Evolutionary conservation across 2,329 filamentous ascomycete species (phyloP), one percentile per base, ranked within the genome.

Genomic region (Apiospora phragmitis): DNA sequence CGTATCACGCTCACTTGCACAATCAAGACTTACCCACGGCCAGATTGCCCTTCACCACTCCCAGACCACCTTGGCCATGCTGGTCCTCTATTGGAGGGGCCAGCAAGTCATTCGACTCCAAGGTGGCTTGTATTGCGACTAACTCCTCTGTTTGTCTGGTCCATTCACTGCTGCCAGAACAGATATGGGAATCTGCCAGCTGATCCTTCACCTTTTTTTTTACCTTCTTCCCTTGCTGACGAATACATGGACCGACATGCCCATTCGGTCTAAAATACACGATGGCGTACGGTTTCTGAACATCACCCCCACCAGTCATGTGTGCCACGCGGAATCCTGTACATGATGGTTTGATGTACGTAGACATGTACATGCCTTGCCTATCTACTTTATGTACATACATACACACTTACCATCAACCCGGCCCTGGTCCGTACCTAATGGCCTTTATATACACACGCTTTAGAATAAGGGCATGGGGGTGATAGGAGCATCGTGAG

Each of bases 1-100:
- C 72, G 74, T 75, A 76, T 76, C 75, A 66, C 43, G 43, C 72
- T 68, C 67, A 69, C 8, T n/a, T 35, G 42, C 47, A 29, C 49
- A 65, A 55, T 70, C 69, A 35, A 62, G 55, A 41, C 38, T 68
- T 68, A 70, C 59, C 67, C 45, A 51, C 69, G 55, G 65, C n/a
- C n/a, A n/a, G n/a, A n/a, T n/a, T n/a, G n/a, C 42, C 11, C 38
- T 45, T 47, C 62, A 41, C 66, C 26, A 55, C 16, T 32, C 55
- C 32, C 55, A 21, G 55, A 12, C 7, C 55, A 14, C 21, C 55
- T n/a, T n/a, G 29, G 18, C 55, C 55, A 62, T 21, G 18, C 29
- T 38, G 32, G 18, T 38, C 55, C 32, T 62, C 55, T 62, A 62
- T 62, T 62, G 55, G 55, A 62, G 32, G 55, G 55, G 18, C 55